Evolutionary conservation across 441 rosid species (phyloP), one percentile per base, ranked within the genome.

Genomic region (Pelargonium australe): DNA sequence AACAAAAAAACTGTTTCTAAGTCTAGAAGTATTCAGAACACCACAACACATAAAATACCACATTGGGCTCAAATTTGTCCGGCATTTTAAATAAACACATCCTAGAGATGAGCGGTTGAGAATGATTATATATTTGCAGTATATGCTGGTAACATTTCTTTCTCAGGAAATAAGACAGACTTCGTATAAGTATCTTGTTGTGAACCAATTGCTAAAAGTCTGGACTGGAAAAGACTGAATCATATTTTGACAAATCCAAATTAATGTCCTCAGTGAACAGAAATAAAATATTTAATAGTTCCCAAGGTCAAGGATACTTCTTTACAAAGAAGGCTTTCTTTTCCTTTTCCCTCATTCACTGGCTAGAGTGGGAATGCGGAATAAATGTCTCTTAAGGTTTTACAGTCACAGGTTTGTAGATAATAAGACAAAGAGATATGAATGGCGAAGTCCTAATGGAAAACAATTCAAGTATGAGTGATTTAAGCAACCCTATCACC

Each of bases 21-120:
- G 53, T 47, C 53, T 9, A 12, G 14, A 53, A 69, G 70, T 49
- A 45, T 13, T 40, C 5, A 57, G 31, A 43, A 20, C 13, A 41
- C 43, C 25, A 43, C 23, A 70, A 7, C 40, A 67, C 61, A 77
- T 2, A 17, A 49, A 69, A 34, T 34, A 2, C 11, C 41, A 70
- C 75, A 68, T 4, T 63, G 81, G 20, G 70, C 72, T 34, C 28
- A 72, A 65, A 77, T 73, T 70, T 62, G 19, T 64, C 64, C 13
- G 66, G 67, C 72, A 63, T 49, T 67, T 68, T 37, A 5, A 37
- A 71, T 14, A 66, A 34, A 11, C 7, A 37, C 63, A 64, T 63
- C 65, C 68, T 55, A 37, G 67, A 71, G 55, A 41, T 47, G 16
- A 2, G 70, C 23, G 69, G 37, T 57, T 19, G 17, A 68, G 40